Conservation (phyloP, 2,329 filamentous ascomycete genomes). For the Cordyceps fumosorosea region DNA sequence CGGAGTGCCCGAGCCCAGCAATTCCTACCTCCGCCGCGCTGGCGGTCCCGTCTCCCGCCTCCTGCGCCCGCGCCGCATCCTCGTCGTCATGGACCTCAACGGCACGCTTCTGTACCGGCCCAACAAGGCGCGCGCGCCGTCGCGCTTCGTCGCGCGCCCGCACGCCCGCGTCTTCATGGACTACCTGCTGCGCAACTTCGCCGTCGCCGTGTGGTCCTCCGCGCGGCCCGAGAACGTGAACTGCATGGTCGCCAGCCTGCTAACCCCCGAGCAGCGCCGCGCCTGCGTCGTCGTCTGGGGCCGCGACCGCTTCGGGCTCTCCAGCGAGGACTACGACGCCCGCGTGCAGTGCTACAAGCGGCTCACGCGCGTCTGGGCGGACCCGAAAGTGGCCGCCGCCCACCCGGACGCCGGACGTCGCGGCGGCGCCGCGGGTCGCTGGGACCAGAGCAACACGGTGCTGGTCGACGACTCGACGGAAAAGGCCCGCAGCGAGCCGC, state of each 20-base stretch:
- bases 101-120: constrained; percentile 78
- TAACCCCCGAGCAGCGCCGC: constrained; percentile 46
- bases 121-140: constrained; percentile 33
- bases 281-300: constrained; percentile 67
- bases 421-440: constrained; percentile 31
- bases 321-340: constrained; percentile 52
- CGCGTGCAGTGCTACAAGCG: constrained; percentile 89
- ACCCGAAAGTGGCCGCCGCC: constrained; percentile 34
- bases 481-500: constrained; percentile 77
- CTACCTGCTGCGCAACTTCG: constrained; percentile 68
- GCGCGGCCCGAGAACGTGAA: constrained; percentile 67
- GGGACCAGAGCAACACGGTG: constrained; percentile 81
- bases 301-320: constrained; percentile 68
- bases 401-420: constrained; percentile 37
- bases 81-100: constrained; percentile 88
- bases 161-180: constrained; percentile 61
- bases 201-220: constrained; percentile 87
- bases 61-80: constrained; percentile 51
- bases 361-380: constrained; percentile 64
- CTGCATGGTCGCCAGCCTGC: constrained; percentile 58
- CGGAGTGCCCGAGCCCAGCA: constrained; percentile 54
- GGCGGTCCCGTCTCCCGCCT: constrained; percentile 35
- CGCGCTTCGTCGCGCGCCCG: constrained; percentile 59
- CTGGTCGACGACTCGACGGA: constrained; percentile 78
- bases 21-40: constrained; percentile 54